These are phyloP conservation scores for Kwoniella pini DNA, from an alignment of 768 basidiomycete species.

Conservation along the genomic window DNA sequence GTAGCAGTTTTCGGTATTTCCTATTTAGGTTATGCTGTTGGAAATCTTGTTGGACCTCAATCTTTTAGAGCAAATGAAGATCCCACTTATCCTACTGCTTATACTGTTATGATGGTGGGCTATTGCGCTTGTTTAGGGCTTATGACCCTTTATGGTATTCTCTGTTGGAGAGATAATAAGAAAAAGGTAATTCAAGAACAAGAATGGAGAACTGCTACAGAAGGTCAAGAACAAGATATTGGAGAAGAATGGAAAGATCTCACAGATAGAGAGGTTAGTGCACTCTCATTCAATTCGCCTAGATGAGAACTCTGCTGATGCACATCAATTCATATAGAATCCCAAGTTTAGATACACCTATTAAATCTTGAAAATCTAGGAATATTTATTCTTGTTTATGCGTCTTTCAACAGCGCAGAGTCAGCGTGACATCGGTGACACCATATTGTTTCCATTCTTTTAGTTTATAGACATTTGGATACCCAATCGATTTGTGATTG, in stretches of 20 bases:
- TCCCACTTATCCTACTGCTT: constrained; percentile 34
- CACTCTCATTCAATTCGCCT: neutral
- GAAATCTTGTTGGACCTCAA: constrained; percentile 32
- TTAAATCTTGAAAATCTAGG: neutral
- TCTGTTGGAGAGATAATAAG: constrained; percentile 36
- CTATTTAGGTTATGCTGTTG: constrained; percentile 29
- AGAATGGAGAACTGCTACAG: constrained; percentile 18
- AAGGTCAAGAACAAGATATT: constrained; percentile 21
- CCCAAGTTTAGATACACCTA: constrained; percentile 24
- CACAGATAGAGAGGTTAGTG: constrained; percentile 35
- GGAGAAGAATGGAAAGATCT: constrained; percentile 39
- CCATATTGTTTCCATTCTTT: too few species aligned
- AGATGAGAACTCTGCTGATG: neutral
- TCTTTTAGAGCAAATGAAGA: constrained; percentile 37
- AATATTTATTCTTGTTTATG: neutral
- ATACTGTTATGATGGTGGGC: constrained; percentile 33
- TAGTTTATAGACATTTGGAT: too few species aligned
- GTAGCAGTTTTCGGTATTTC: constrained; percentile 35
- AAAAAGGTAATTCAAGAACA: constrained; percentile 32
- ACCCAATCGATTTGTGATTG: too few species aligned
- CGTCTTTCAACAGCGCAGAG: constrained; percentile 1
- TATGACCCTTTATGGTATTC: constrained; percentile 21
- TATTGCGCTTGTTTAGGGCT: constrained; percentile 28
- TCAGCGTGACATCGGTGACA: too few species aligned
- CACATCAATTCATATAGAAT: constrained; percentile 2